These are phyloP conservation scores for Lizonia empirigonia DNA, from an alignment of 2,329 filamentous ascomycete species.

Conservation along the genomic window DNA sequence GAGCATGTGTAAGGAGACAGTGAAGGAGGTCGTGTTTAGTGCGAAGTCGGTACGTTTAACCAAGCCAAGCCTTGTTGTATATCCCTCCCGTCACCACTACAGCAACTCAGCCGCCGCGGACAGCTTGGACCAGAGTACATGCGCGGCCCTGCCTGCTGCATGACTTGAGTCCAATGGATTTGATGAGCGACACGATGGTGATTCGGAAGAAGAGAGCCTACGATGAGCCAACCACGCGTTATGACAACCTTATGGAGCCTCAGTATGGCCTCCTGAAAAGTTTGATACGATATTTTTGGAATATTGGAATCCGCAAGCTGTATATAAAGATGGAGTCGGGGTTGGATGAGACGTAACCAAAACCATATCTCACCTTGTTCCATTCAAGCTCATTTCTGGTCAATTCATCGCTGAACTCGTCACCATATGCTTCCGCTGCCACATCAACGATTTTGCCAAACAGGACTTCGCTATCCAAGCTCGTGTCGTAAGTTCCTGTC, in stretches of 20 bases:
- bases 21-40: not conserved
- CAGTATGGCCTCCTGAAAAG: constrained; percentile 7
- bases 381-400: constrained; percentile 26
- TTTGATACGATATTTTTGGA: not conserved
- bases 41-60: constrained; percentile 20
- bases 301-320: not conserved
- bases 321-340: too few relatives aligned
- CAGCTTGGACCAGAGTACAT: constrained; percentile 25
- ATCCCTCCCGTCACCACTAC: constrained; percentile 9
- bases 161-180: constrained; percentile 25
- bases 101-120: constrained; percentile 11
- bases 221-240: constrained; percentile 26
- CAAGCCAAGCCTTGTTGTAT: constrained; percentile 15
- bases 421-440: constrained; percentile 26
- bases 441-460: constrained; percentile 17
- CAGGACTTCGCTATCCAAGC: not conserved
- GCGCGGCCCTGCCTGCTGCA: constrained; percentile 17
- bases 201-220: constrained; percentile 10
- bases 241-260: constrained; percentile 17
- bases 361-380: constrained; percentile 34
- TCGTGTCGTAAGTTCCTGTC: not conserved
- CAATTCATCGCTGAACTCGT: constrained; percentile 26
- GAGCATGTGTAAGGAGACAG: not conserved
- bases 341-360: not conserved
- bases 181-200: constrained; percentile 22